Evolutionary conservation across 371 early-diverging fungal genomes (phyloP).

Genomic region (Mortierella sp.): DNA sequence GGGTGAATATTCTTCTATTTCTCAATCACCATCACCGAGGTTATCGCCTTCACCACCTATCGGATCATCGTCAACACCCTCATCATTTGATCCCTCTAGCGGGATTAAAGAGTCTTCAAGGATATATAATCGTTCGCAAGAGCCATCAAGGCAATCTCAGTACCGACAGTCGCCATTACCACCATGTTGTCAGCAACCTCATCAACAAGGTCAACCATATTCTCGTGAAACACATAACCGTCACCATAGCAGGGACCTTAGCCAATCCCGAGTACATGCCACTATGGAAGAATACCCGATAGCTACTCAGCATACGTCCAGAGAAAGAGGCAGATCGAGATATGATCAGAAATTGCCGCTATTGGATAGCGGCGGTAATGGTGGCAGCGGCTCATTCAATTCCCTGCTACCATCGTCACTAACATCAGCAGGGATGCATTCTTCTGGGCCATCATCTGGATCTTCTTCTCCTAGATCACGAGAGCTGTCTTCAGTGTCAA

Average conservation of each 20-base stretch:
- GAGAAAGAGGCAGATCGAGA: background rate
- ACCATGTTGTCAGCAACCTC: conserved; percentile 10
- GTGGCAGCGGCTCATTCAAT: background rate
- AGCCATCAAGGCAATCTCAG: background rate
- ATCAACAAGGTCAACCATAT: background rate
- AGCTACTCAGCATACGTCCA: background rate
- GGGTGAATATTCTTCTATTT: background rate
- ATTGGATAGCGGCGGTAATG: background rate
- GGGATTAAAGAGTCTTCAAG: background rate
- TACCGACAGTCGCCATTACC: background rate
- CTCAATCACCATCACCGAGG: conserved; percentile 11
- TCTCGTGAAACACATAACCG: background rate
- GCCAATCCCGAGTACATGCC: background rate
- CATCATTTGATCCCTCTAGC: background rate
- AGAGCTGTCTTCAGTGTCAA: conserved; percentile 4
- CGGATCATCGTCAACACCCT: background rate
- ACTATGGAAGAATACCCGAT: background rate
- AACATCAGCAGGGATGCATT: conserved; percentile 11
- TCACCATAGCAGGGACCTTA: background rate
- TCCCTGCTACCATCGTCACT: conserved; percentile 11
- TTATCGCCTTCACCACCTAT: conserved; percentile 1
- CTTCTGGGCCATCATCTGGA: conserved; percentile 34
- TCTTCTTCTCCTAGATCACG: conserved; percentile 33
- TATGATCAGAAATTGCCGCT: conserved; percentile 12
- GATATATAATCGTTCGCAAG: background rate